A percentile compares a stretch with the other conserved stretches of the same genome.
phyloP scores from a whole-genome alignment of 192 early-diverging fungal species.

The Coemansia sp. region DNA sequence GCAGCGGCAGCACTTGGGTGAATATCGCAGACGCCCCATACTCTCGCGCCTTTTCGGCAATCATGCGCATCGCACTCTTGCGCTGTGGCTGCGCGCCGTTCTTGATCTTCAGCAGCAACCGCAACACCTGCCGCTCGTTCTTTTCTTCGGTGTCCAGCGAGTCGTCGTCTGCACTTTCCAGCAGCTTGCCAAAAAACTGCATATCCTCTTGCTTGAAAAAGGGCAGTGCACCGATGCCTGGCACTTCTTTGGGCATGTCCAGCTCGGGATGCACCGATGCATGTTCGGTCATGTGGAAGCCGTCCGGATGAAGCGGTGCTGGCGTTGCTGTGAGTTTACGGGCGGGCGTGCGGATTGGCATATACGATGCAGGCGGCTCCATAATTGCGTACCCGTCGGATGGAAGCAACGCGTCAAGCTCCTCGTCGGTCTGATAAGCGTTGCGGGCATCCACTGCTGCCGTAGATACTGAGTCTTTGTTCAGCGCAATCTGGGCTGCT shows the following conservation, averaged over 20 bases:
- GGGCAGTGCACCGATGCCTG: slow-evolving; percentile 82
- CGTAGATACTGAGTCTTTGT: slow-evolving; percentile 21
- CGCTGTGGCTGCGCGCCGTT: slow-evolving; percentile 95
- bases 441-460: slow-evolving; percentile 86
- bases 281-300: slow-evolving; percentile 87
- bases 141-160: slow-evolving; percentile 81
- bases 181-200: slow-evolving; percentile 92
- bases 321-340: slow-evolving; percentile 95
- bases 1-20: slow-evolving; percentile 91
- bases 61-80: slow-evolving; percentile 89
- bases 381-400: slow-evolving; percentile 86
- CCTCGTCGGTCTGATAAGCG: slow-evolving; percentile 83
- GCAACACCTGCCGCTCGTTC: slow-evolving; percentile 95
- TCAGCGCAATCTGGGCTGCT: background rate
- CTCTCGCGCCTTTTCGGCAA: slow-evolving; percentile 93
- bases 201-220: slow-evolving; percentile 97
- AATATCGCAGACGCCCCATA: slow-evolving; percentile 93
- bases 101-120: slow-evolving; percentile 94
- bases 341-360: slow-evolving; percentile 93
- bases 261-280: slow-evolving; percentile 52
- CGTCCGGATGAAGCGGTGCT: slow-evolving; percentile 69
- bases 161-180: slow-evolving; percentile 82
- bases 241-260: slow-evolving; percentile 82
- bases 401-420: slow-evolving; percentile 94
- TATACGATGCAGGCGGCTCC: slow-evolving; percentile 83